Percentiles rank a stretch among this genome's conserved stretches.
Evolutionary conservation across 129 eudicot species (phyloP).

Genomic region (Centaurea solstitialis): DNA sequence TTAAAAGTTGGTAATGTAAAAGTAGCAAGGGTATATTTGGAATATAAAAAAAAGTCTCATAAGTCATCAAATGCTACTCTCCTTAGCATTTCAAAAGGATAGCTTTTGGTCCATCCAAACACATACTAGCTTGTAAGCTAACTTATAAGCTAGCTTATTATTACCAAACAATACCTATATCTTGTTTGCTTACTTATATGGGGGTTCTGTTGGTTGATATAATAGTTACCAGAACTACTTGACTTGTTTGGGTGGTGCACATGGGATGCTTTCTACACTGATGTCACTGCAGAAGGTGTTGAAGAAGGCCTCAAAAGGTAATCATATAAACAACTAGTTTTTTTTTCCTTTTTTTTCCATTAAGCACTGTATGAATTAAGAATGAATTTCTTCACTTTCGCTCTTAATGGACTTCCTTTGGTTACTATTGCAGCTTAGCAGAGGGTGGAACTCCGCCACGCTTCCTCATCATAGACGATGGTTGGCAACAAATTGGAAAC

Average conservation of each 20-base stretch:
- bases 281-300: conserved; percentile 94
- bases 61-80: too few species aligned
- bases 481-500: conserved; percentile 92
- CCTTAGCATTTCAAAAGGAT: too few species aligned
- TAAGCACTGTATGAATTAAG: neutral
- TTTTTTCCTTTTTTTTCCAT: neutral
- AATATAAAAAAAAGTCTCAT: too few species aligned
- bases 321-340: neutral
- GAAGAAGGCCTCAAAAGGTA: conserved; percentile 89
- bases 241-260: conserved; percentile 99
- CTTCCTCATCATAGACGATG: conserved; percentile 94
- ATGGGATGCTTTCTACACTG: conserved; percentile 98
- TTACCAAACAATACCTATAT: too few species aligned
- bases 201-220: neutral
- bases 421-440: conserved; percentile 58
- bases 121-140: too few species aligned
- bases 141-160: too few species aligned
- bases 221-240: conserved; percentile 70
- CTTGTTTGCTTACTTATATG: neutral
- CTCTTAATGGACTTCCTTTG: neutral
- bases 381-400: too few species aligned
- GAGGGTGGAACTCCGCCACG: conserved; percentile 77
- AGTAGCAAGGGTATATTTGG: too few species aligned
- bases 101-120: too few species aligned
- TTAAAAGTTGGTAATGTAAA: too few species aligned